Percentiles rank a stretch among this genome's conserved stretches.
Evolutionary conservation across 2,329 filamentous ascomycete species (phyloP).

Genomic region (Fusarium verticillioides): DNA sequence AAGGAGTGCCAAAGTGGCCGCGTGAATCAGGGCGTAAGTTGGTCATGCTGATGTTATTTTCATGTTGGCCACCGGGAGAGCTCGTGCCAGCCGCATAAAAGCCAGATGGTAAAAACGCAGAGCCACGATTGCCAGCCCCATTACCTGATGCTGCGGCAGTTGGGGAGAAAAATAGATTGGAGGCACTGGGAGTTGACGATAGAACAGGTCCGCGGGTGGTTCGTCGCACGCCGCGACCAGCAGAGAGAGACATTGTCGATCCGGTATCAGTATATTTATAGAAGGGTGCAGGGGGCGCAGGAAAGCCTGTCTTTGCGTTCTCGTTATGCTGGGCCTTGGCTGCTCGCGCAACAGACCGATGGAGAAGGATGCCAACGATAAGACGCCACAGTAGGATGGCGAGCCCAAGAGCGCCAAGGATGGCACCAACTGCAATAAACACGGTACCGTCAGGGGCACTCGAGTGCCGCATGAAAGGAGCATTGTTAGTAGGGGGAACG

Average conservation of each 20-base stretch:
- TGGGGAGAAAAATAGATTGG: constrained; percentile 93
- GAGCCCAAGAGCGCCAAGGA: constrained; percentile 83
- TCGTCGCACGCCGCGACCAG: constrained; percentile 63
- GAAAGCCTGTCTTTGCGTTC: constrained; percentile 76
- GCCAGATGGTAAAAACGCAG: constrained; percentile 86
- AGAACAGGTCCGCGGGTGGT: constrained; percentile 63
- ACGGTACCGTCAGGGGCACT: constrained; percentile 90
- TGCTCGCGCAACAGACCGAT: constrained; percentile 88
- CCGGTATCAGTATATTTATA: constrained; percentile 73
- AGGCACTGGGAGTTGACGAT: constrained; percentile 68
- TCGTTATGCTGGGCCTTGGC: constrained; percentile 77
- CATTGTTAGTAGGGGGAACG: constrained; percentile 84
- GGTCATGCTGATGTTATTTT: constrained; percentile 68
- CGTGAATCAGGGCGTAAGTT: constrained; percentile 70
- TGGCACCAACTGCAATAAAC: constrained; percentile 93
- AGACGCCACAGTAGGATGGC: constrained; percentile 89
- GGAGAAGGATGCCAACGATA: constrained; percentile 88
- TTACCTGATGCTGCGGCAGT: constrained; percentile 80
- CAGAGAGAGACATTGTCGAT: constrained; percentile 63
- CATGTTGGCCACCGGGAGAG: constrained; percentile 58
- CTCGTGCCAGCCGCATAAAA: constrained; percentile 83
- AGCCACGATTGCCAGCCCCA: constrained; percentile 72
- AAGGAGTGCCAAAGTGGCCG: constrained; percentile 55
- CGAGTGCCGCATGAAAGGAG: constrained; percentile 92
- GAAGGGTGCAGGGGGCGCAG: constrained; percentile 66